These are phyloP conservation scores for Hyaloperonospora arabidopsidis DNA, from an alignment of 352 stramenopile species.

Conservation along the genomic window DNA sequence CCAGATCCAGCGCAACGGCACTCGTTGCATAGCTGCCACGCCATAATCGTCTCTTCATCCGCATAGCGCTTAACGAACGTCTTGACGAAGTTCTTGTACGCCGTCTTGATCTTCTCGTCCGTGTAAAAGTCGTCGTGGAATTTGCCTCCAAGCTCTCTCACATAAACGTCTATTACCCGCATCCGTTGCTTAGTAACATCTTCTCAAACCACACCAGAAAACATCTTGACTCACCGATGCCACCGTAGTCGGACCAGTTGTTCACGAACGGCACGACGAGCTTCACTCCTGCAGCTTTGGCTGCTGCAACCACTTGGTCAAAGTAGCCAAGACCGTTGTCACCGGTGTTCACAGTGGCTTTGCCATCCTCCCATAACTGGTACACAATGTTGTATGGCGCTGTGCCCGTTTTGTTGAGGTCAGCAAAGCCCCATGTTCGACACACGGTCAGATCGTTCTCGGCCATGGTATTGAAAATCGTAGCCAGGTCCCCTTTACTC, in stretches of 20 bases:
- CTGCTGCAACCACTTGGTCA: conserved; percentile 22
- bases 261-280: conserved; percentile 32
- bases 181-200: too few species aligned
- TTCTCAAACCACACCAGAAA: too few species aligned
- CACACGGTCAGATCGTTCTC: conserved; percentile 27
- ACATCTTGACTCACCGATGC: conserved; percentile 18
- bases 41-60: conserved; percentile 25
- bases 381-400: conserved; percentile 25
- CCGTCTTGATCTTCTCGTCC: conserved; percentile 23
- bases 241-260: conserved; percentile 33
- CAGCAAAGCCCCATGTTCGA: conserved; percentile 23
- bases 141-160: conserved; percentile 23
- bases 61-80: conserved; percentile 19
- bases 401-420: conserved; percentile 12
- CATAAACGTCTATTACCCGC: conserved; percentile 5
- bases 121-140: conserved; percentile 35
- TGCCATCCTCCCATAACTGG: conserved; percentile 27
- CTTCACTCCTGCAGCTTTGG: conserved; percentile 29
- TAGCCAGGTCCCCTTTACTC: conserved; percentile 20
- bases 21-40: conserved; percentile 24
- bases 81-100: conserved; percentile 29
- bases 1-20: conserved; percentile 21
- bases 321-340: conserved; percentile 31
- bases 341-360: conserved; percentile 22
- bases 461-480: conserved; percentile 29